Percentiles rank a stretch among this genome's conserved stretches.
Conservation (phyloP, 2,329 filamentous ascomycete genomes). For the Aureobasidium leucospermi region DNA sequence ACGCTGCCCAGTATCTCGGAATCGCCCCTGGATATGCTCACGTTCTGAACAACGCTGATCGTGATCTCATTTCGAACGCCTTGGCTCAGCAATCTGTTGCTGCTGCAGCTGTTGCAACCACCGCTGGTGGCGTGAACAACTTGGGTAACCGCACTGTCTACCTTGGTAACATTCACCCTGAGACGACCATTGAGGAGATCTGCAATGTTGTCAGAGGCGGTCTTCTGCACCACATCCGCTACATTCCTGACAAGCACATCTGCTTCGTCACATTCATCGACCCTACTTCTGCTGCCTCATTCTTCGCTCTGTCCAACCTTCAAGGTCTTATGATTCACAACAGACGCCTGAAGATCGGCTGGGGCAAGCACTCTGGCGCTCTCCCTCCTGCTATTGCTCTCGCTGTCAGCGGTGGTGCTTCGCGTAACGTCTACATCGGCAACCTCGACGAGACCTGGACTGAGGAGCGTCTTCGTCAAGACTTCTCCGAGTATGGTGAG, state of each 20-base stretch:
- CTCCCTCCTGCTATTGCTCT: constrained; percentile 92
- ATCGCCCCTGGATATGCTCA: constrained; percentile 96
- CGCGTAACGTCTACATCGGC: constrained; percentile 96
- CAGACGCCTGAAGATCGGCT: constrained; percentile 92
- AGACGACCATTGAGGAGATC: constrained; percentile 98
- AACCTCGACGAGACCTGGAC: constrained; percentile 97
- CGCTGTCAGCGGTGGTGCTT: constrained; percentile 91
- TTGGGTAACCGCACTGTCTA: constrained; percentile 96
- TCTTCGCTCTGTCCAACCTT: constrained; percentile 94
- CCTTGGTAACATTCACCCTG: constrained; percentile 95
- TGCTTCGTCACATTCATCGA: constrained; percentile 99
- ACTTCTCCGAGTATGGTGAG: constrained; percentile 95
- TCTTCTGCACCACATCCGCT: constrained; percentile 93
- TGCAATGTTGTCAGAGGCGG: constrained; percentile 97
- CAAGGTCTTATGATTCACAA: constrained; percentile 99
- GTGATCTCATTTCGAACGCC: constrained; percentile 92
- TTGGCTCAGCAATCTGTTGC: constrained; percentile 96
- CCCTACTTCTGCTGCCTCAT: constrained; percentile 92
- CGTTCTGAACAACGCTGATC: constrained; percentile 90
- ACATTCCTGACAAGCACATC: constrained; percentile 99
- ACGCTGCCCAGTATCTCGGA: constrained; percentile 93
- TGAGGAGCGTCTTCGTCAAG: constrained; percentile 88
- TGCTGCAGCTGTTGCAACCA: constrained; percentile 91
- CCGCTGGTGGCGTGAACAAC: constrained; percentile 94
- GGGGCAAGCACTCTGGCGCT: constrained; percentile 97